Conservation (phyloP, 768 basidiomycete species). For the Tubosaeta brunneosetosa region DNA sequence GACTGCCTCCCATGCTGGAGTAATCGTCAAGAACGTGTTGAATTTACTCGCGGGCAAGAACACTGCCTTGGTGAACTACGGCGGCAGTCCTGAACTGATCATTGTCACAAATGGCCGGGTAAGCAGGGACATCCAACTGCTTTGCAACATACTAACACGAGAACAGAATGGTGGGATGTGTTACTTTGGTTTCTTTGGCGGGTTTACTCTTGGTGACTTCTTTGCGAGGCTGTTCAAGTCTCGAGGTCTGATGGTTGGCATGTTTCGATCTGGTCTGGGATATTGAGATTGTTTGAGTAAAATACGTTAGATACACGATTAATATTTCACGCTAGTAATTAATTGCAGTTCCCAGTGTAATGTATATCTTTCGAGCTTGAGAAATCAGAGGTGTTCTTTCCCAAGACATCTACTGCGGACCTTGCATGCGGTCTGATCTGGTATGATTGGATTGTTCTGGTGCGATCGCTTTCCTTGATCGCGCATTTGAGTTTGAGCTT, state of each 20-base stretch:
- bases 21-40: slow-evolving; percentile 49
- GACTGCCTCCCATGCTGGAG: slow-evolving; percentile 36
- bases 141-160: slow-evolving; percentile 1
- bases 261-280: slow-evolving; percentile 27
- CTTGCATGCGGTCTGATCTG: too few relatives aligned
- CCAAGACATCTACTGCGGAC: too few relatives aligned
- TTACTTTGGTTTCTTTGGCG: slow-evolving; percentile 41
- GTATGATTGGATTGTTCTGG: too few relatives aligned
- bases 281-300: slow-evolving; percentile 9
- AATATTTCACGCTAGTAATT: slow-evolving; percentile 19
- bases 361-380: too few relatives aligned
- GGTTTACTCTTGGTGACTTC: slow-evolving; percentile 43
- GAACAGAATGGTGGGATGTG: slow-evolving; percentile 38
- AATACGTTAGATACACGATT: neutral
- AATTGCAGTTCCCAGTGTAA: too few relatives aligned
- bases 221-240: slow-evolving; percentile 40
- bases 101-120: slow-evolving; percentile 53
- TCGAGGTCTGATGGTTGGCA: slow-evolving; percentile 23
- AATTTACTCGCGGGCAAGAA: slow-evolving; percentile 36
- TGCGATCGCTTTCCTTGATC: too few relatives aligned
- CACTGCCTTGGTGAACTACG: slow-evolving; percentile 38
- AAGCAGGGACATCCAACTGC: slow-evolving; percentile 5
- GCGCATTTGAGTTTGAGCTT: too few relatives aligned
- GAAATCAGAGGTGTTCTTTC: too few relatives aligned
- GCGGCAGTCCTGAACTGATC: slow-evolving; percentile 49